phyloP scores from a whole-genome alignment of 805 yeast genomes.

The Kazachstania bromeliacearum region DNA sequence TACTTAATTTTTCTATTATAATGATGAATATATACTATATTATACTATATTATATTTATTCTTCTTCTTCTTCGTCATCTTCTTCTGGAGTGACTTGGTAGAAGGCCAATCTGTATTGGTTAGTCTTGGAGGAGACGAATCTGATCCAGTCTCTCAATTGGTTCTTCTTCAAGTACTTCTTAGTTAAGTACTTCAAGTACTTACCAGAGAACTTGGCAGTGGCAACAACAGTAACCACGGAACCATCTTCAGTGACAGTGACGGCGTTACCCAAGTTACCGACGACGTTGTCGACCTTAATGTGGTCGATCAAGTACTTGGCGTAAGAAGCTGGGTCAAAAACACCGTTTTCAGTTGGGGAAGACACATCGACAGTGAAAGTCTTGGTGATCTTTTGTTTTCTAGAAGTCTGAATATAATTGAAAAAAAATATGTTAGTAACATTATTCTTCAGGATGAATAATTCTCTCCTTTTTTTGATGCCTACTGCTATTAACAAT shows the following conservation, averaged over 20 bases:
- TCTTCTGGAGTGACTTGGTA: slow-evolving; percentile 97
- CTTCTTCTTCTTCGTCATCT: slow-evolving; percentile 71
- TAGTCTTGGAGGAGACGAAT: slow-evolving; percentile 91
- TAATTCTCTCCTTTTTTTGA: too few relatives aligned
- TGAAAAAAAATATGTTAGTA: slow-evolving; percentile 6
- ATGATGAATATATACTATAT: too few relatives aligned
- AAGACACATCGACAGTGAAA: slow-evolving; percentile 91
- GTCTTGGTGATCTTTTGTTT: slow-evolving; percentile 76
- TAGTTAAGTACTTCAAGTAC: slow-evolving; percentile 98
- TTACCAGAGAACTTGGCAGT: slow-evolving; percentile 97
- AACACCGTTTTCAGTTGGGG: slow-evolving; percentile 95
- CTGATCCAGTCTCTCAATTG: slow-evolving; percentile 99
- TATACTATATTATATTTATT: too few relatives aligned
- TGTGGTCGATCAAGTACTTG: slow-evolving; percentile 97
- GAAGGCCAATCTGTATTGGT: slow-evolving; percentile 96
- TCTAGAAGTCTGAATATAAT: slow-evolving; percentile 71
- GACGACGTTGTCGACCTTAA: slow-evolving; percentile 93
- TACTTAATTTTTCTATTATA: too few relatives aligned
- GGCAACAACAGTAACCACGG: slow-evolving; percentile 80
- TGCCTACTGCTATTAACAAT: slow-evolving; percentile 35
- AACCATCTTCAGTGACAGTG: slow-evolving; percentile 81
- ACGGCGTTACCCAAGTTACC: slow-evolving; percentile 96
- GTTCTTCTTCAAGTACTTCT: slow-evolving; percentile 99
- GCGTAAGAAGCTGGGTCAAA: slow-evolving; percentile 96
- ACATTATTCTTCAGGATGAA: too few relatives aligned